Evolutionary conservation across 2,329 filamentous ascomycete genomes (phyloP).

Genomic region (Beauveria varroae): DNA sequence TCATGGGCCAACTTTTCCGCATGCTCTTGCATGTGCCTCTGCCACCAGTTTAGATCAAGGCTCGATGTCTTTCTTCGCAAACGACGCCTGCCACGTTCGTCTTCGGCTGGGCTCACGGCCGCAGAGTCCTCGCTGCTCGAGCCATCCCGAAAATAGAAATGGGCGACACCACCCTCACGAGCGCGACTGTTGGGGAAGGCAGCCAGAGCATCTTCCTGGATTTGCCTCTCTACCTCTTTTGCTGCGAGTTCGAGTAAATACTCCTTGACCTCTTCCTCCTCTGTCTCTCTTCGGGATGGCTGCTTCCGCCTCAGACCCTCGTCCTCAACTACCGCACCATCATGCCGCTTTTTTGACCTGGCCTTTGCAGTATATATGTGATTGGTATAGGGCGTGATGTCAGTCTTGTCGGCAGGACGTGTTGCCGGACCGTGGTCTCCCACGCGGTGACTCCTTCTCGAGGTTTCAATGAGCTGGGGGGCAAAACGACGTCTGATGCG

Average conservation of each 20-base stretch:
- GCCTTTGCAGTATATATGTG: slow-evolving; percentile 45
- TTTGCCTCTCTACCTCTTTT: slow-evolving; percentile 69
- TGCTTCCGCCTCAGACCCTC: slow-evolving; percentile 24
- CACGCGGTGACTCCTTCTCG: slow-evolving; percentile 60
- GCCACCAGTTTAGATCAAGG: slow-evolving; percentile 62
- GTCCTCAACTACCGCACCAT: slow-evolving; percentile 19
- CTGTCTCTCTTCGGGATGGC: slow-evolving; percentile 53
- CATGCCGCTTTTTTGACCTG: slow-evolving; percentile 32
- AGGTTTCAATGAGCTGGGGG: slow-evolving; percentile 76
- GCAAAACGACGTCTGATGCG: slow-evolving; percentile 47
- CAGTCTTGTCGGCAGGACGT: slow-evolving; percentile 61
- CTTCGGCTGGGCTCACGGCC: slow-evolving; percentile 28
- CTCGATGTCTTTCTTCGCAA: slow-evolving; percentile 53
- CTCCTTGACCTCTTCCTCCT: slow-evolving; percentile 67
- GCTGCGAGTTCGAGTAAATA: slow-evolving; percentile 76
- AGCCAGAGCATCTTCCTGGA: slow-evolving; percentile 68
- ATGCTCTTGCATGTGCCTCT: slow-evolving; percentile 74
- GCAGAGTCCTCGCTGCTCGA: slow-evolving; percentile 47
- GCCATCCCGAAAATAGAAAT: slow-evolving; percentile 61
- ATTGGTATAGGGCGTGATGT: slow-evolving; percentile 58
- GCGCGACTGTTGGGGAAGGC: slow-evolving; percentile 68
- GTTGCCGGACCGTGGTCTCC: slow-evolving; percentile 58
- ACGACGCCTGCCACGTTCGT: slow-evolving; percentile 22
- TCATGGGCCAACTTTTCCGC: slow-evolving; percentile 53
- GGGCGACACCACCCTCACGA: slow-evolving; percentile 61